Evolutionary conservation across 2,329 filamentous ascomycete genomes (phyloP), one percentile per base, ranked within the genome.

Genomic region (Penicillium sp.): DNA sequence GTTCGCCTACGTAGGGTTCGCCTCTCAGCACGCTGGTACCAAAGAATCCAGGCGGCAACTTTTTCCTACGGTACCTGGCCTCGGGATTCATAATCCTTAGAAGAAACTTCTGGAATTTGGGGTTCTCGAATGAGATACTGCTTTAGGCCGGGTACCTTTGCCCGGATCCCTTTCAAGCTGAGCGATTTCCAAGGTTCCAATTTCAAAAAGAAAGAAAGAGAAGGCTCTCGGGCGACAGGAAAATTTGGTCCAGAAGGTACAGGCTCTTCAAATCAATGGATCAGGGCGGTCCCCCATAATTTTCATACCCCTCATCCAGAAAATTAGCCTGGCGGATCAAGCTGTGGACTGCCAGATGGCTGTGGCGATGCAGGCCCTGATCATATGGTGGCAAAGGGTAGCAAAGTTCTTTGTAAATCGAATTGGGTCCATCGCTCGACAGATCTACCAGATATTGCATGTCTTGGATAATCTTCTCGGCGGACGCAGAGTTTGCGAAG

Each of bases 291-390:
- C n/a, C 44, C 23, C 33, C 14, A 27, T 29, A 37, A 39, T 27
- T 19, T 13, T 55, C 58, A 51, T 56, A 61, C 4, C 53, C 50
- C 10, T 53, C 58, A 48, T 58, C 55, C 14, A 54, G 43, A 43
- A 61, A 58, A 23, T 53, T 53, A 16, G 55, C 58, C 27, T 60
- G 58, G 23, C 55, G 48, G 6, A 61, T 52, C 43, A 61, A 52
- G 21, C 55, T 61, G 31, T 58, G 52, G 13, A 61, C 48, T 25
- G 55, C 55, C 31, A 61, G 43, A 51, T 61, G 55, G 33, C 54
- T 53, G 35, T 58, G 52, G 19, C 58, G 46, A 47, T 61, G 45
- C 6, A 48, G 49, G 3, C 55, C 55, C n/a, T 56, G 42, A 29
- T 58, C 55, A 47, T 55, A 55, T 13, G 53, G 37, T 23, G 55